These are phyloP conservation scores for Malania oleifera DNA, from an alignment of 164 flowering plant species.

Conservation along the genomic window DNA sequence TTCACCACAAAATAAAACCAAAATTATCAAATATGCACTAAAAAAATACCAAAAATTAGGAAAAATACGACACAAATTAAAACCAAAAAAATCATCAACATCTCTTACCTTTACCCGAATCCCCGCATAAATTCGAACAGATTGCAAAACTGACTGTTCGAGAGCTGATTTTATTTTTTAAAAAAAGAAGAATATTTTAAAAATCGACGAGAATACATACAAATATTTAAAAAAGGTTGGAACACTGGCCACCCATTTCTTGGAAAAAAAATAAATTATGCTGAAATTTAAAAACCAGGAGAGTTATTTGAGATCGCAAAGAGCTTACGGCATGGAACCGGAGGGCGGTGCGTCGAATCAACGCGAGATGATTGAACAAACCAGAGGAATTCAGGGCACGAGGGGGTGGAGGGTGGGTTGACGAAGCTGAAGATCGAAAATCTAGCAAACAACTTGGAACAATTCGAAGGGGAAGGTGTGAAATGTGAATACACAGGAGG, in stretches of 20 bases:
- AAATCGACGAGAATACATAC: background rate
- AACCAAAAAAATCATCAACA: background rate
- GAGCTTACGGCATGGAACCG: no score
- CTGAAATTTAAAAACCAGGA: no score
- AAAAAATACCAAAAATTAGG: background rate
- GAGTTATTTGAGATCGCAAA: no score
- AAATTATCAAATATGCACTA: background rate
- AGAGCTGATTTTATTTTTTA: no score
- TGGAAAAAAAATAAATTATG: no score
- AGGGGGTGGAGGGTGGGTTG: background rate
- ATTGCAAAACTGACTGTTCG: background rate
- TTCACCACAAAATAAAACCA: background rate
- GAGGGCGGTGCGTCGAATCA: no score
- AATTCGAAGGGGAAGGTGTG: background rate
- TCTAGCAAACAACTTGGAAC: background rate
- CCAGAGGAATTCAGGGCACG: no score
- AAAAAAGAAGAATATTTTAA: background rate
- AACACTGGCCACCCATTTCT: no score
- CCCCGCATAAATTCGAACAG: conserved; percentile 11
- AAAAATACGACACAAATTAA: background rate
- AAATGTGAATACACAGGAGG: background rate
- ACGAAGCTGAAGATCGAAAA: background rate
- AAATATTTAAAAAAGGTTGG: background rate
- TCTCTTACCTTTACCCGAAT: conserved; percentile 12
- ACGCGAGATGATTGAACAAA: no score